These are phyloP conservation scores for Penicillium paneum DNA, from an alignment of 2,329 filamentous ascomycete species.

Conservation along the genomic window DNA sequence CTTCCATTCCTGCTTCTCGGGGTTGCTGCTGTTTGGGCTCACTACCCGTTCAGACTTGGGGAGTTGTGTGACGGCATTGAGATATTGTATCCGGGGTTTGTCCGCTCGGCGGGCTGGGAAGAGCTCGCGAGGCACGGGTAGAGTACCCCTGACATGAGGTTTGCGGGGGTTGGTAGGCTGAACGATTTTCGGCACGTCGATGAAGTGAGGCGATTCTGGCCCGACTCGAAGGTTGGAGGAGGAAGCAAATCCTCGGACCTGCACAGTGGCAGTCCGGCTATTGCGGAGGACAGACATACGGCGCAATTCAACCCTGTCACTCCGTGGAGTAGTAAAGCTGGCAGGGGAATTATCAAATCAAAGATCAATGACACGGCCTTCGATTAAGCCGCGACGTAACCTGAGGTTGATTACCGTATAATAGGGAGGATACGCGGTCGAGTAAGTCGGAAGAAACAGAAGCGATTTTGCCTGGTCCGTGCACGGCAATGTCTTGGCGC, in stretches of 20 bases:
- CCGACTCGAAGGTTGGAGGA: conserved; percentile 38
- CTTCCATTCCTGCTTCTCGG: conserved; percentile 62
- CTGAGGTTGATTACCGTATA: conserved; percentile 10
- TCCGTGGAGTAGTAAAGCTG: not conserved
- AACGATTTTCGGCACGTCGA: conserved; percentile 73
- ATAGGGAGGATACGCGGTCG: conserved; percentile 21
- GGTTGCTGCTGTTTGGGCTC: conserved; percentile 40
- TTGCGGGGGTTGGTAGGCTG: conserved; percentile 60
- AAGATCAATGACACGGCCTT: conserved; percentile 3
- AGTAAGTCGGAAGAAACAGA: conserved; percentile 25
- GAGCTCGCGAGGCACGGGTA: conserved; percentile 78
- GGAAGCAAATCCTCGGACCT: conserved; percentile 41
- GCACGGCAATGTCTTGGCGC: conserved; percentile 34
- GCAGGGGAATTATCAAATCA: not conserved
- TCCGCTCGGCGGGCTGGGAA: conserved; percentile 62
- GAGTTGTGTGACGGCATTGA: conserved; percentile 57
- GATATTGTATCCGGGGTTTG: conserved; percentile 62
- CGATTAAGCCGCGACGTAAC: conserved; percentile 5
- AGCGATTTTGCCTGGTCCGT: conserved; percentile 43
- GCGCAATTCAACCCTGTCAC: conserved; percentile 4
- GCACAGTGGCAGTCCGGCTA: conserved; percentile 36
- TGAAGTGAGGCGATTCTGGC: conserved; percentile 84
- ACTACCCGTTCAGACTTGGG: conserved; percentile 43
- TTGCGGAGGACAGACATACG: conserved; percentile 40
- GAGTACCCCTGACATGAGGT: conserved; percentile 65